Base-by-base conservation (phyloP, 352 stramenopile genomes). In the Pythium brassicae region DNA sequence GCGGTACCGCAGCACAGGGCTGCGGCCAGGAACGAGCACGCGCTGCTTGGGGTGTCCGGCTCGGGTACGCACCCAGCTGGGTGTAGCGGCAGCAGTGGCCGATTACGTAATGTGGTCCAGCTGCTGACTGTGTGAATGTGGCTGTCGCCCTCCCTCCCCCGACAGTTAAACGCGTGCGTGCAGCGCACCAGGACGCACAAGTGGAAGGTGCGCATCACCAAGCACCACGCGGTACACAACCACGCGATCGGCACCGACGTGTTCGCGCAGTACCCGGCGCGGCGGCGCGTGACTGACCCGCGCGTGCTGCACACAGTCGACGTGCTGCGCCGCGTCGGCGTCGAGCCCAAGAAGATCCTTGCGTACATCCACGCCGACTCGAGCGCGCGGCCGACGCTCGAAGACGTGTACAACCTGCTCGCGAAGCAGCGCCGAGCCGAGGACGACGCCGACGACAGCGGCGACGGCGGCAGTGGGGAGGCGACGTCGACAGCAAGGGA, bases 121-220 rank as follows among this genome's bases (percentile, higher is more conserved):
- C n/a, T n/a, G n/a, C n/a, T n/a, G n/a, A n/a, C n/a, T n/a, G n/a
- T 35, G 29, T 35, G 9, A 4, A 10, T 35, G 29, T 35, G 29
- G 9, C 29, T 35, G n/a, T n/a, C n/a, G n/a, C n/a, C n/a, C n/a
- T n/a, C n/a, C n/a, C n/a, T n/a, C n/a, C n/a, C n/a, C n/a, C n/a
- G n/a, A n/a, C 39, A 44, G 39, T 44, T 44, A 10, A 50, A 50
- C 25, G 45, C 25, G 23, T 50, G 45, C 25, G 45, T 50, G 23
- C 20, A 35, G 23, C 45, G 17, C 25, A 50, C 45, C 4, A 29
- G 35, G 20, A 15, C 11, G 3, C 20, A 29, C 45, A 44, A 44
- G 39, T 50, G 45, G 45, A 32, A 35, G 14, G 45, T 50, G 8
- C 17, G 23, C 8, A 22, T 50, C 2, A 50, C 45, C 5, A 34